Conservation (phyloP, 2,329 filamentous ascomycete species). For the Blumeria hordei region DNA sequence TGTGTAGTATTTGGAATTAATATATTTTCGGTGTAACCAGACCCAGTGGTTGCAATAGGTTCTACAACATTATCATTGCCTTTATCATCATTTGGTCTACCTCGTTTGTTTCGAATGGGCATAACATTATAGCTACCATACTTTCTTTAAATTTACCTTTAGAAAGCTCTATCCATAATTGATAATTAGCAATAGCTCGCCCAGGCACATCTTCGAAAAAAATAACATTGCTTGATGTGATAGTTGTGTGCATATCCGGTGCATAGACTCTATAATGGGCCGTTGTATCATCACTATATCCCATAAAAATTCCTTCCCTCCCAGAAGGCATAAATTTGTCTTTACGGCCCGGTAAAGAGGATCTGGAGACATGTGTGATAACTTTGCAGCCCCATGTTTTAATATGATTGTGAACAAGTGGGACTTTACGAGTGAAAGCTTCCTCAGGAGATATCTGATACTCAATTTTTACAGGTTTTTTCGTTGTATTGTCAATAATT, state of each 20-base stretch:
- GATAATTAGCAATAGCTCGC: too few relatives aligned
- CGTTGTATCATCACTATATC: background rate
- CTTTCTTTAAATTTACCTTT: background rate
- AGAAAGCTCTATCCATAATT: too few relatives aligned
- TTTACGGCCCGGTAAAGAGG: background rate
- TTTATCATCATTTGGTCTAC: background rate
- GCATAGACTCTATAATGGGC: background rate
- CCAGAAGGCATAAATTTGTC: constrained; percentile 1
- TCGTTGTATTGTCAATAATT: background rate
- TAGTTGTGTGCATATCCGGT: background rate
- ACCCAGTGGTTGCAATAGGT: background rate
- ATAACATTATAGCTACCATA: background rate
- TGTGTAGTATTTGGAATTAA: too few relatives aligned
- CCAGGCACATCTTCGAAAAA: too few relatives aligned
- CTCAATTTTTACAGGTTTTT: background rate
- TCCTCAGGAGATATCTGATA: background rate
- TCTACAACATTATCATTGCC: background rate
- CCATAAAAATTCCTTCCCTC: background rate
- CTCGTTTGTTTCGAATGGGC: background rate
- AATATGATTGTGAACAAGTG: background rate
- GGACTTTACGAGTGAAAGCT: background rate
- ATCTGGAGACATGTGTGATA: background rate
- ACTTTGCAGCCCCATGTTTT: background rate
- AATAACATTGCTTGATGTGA: too few relatives aligned
- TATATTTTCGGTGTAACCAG: too few relatives aligned